phyloP scores from a whole-genome alignment of 2,329 filamentous ascomycete genomes.

The Proliferodiscus dingleyae region DNA sequence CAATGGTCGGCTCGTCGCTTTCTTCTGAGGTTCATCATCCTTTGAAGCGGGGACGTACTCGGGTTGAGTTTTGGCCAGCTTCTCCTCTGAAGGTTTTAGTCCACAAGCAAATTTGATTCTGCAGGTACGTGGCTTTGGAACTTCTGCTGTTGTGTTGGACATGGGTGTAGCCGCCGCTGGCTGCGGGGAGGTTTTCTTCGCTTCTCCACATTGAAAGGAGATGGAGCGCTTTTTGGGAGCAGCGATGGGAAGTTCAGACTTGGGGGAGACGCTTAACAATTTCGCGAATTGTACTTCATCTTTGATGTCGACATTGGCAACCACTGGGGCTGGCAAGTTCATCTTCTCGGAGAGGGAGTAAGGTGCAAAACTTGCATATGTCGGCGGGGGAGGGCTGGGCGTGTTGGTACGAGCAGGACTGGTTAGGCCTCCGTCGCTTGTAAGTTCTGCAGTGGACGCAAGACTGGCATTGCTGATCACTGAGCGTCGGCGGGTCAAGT shows the following conservation, averaged over 20 bases:
- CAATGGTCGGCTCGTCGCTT: conserved; percentile 22
- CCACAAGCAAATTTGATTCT: conserved; percentile 71
- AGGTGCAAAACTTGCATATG: conserved; percentile 36
- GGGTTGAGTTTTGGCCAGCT: conserved; percentile 8
- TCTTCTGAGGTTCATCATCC: conserved; percentile 14
- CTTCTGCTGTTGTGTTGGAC: conserved; percentile 27
- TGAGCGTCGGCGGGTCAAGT: conserved; percentile 37
- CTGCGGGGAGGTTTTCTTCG: conserved; percentile 43
- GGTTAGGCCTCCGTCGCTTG: conserved; percentile 88
- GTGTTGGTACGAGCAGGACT: conserved; percentile 85
- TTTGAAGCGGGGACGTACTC: conserved; percentile 10
- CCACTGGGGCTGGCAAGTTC: conserved; percentile 9
- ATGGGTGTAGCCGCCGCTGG: conserved; percentile 32
- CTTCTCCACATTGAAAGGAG: conserved; percentile 73
- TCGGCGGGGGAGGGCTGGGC: conserved; percentile 76
- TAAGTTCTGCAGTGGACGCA: conserved; percentile 82
- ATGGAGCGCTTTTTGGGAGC: conserved; percentile 81
- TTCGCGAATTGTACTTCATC: conserved; percentile 12
- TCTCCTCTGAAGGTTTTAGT: conserved; percentile 41
- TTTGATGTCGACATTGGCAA: conserved; percentile 7
- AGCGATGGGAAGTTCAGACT: conserved; percentile 51
- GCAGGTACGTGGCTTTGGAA: conserved; percentile 49
- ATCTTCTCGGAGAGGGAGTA: conserved; percentile 24
- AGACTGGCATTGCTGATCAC: conserved; percentile 78
- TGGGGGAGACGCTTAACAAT: conserved; percentile 29